Percentiles rank a stretch among this genome's conserved stretches.
Conservation (phyloP, 83 land plant species). For the Thuja plicata region DNA sequence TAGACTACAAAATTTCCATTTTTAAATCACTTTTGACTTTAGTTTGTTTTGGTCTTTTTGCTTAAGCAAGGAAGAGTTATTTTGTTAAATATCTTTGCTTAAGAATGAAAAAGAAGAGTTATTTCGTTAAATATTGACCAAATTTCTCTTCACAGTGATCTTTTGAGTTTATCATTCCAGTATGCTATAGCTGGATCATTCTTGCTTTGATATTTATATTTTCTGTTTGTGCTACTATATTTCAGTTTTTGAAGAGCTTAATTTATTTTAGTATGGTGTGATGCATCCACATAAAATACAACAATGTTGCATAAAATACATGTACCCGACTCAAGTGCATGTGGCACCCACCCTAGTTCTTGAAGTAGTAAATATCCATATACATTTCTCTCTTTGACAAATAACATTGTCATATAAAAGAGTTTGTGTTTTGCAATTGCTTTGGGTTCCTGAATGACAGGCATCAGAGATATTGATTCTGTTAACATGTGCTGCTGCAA, state of each 20-base stretch:
- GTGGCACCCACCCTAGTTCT: too few species aligned
- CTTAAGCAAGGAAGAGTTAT: too few species aligned
- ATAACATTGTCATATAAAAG: too few species aligned
- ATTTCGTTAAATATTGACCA: too few species aligned
- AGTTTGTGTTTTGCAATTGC: not conserved
- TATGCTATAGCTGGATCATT: not conserved
- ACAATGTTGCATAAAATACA: not conserved
- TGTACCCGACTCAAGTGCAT: not conserved
- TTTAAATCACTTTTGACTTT: not conserved
- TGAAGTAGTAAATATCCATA: not conserved
- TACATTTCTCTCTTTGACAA: not conserved
- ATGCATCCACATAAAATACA: not conserved
- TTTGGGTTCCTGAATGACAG: not conserved
- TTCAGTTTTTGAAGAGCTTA: too few species aligned
- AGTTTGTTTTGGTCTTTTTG: not conserved
- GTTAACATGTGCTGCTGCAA: not conserved
- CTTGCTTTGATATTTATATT: not conserved
- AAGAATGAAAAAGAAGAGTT: too few species aligned
- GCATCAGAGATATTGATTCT: not conserved
- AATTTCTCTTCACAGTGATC: too few species aligned
- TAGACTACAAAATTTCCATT: not conserved
- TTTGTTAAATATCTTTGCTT: too few species aligned
- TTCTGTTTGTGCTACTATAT: not conserved
- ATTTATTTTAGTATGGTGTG: not conserved
- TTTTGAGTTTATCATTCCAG: not conserved